phyloP scores from a whole-genome alignment of 176 grass and related monocot genomes.

The Poa annua region DNA sequence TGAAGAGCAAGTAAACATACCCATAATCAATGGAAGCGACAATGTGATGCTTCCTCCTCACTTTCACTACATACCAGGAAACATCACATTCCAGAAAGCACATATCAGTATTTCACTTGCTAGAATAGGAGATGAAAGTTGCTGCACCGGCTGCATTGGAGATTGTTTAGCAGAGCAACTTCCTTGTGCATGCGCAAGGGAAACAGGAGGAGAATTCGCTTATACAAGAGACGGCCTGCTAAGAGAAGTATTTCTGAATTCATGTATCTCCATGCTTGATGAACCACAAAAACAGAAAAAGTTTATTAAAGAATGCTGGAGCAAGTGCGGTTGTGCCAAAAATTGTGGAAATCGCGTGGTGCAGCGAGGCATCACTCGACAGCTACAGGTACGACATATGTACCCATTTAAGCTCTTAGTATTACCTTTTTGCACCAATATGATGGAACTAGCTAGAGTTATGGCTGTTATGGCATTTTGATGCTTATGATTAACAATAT shows the following conservation, averaged over 20 bases:
- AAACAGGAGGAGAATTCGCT: slow-evolving; percentile 79
- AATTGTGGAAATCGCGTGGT: slow-evolving; percentile 89
- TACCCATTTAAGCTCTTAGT: not conserved
- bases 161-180: slow-evolving; percentile 68
- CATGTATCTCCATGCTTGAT: slow-evolving; percentile 44
- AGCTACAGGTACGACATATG: slow-evolving; percentile 63
- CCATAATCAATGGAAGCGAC: slow-evolving; percentile 50
- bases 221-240: slow-evolving; percentile 71
- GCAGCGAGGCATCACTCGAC: slow-evolving; percentile 72
- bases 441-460: not conserved
- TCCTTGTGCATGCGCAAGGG: slow-evolving; percentile 75
- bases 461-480: too few relatives aligned
- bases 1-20: slow-evolving; percentile 68
- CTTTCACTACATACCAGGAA: slow-evolving; percentile 79
- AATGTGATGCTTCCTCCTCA: slow-evolving; percentile 58
- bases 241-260: slow-evolving; percentile 63
- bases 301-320: slow-evolving; percentile 98
- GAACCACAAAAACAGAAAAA: slow-evolving; percentile 56
- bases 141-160: slow-evolving; percentile 68
- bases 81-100: slow-evolving; percentile 66
- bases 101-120: slow-evolving; percentile 73
- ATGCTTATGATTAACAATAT: slow-evolving; percentile 13
- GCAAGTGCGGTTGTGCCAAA: slow-evolving; percentile 75
- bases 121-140: slow-evolving; percentile 86
- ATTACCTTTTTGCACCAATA: not conserved